A percentile compares a stretch with the other conserved stretches of the same genome.
Conservation (phyloP, 108 stramenopile species). For the Skeletonema menzelii region DNA sequence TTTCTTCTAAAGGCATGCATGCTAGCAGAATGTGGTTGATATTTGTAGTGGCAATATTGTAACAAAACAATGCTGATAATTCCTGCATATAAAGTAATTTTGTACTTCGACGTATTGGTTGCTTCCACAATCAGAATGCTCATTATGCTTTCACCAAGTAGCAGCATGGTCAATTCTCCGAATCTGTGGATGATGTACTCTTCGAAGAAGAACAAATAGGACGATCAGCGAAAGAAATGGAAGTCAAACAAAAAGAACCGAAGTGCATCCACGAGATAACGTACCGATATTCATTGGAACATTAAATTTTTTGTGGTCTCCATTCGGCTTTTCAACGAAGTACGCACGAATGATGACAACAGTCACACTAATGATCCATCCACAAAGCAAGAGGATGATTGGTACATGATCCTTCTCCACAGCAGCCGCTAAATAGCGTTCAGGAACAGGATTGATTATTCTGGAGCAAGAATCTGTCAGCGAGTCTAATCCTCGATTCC, state of each 20-base stretch:
- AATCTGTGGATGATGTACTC: conserved; percentile 67
- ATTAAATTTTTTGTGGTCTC: conserved; percentile 42
- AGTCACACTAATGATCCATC: neutral
- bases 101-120: conserved; percentile 21
- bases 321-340: conserved; percentile 32
- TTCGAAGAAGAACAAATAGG: neutral
- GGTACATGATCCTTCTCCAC: conserved; percentile 7
- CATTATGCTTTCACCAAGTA: conserved; percentile 71
- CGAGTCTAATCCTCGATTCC: neutral
- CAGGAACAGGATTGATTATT: neutral
- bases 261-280: neutral
- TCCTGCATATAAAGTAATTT: conserved; percentile 48
- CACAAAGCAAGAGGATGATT: conserved; percentile 20
- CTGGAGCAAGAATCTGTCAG: neutral
- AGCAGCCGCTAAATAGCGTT: neutral
- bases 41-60: conserved; percentile 54
- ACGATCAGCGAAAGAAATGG: no score
- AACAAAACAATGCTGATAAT: conserved; percentile 50
- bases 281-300: conserved; percentile 19
- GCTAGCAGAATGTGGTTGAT: conserved; percentile 51
- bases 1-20: conserved; percentile 52
- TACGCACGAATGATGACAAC: neutral
- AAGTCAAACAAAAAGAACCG: no score
- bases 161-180: conserved; percentile 74
- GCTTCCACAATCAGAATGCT: conserved; percentile 54